These are phyloP conservation scores for Piper betle DNA, from an alignment of 164 flowering plant species.

Conservation along the genomic window DNA sequence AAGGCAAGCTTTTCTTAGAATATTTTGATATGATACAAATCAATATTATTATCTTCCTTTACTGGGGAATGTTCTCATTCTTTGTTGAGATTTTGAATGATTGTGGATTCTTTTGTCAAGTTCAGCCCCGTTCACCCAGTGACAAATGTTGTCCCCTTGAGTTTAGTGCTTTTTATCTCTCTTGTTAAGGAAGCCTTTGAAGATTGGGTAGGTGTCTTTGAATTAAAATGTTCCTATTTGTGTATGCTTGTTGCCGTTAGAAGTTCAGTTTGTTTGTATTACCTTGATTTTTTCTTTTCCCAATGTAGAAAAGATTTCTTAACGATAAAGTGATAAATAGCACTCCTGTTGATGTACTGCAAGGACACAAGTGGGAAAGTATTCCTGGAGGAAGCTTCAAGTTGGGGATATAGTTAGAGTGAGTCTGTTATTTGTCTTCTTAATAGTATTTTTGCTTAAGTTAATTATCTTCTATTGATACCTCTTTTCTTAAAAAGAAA, in stretches of 20 bases:
- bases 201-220: slow-evolving; percentile 74
- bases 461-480: too few species aligned
- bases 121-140: slow-evolving; percentile 88
- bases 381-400: slow-evolving; percentile 80
- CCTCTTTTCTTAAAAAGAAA: too few species aligned
- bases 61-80: too few species aligned
- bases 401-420: slow-evolving; percentile 92
- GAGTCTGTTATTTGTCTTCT: slow-evolving; percentile 24
- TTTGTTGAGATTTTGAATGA: not conserved
- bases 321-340: slow-evolving; percentile 80
- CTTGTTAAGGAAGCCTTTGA: slow-evolving; percentile 95
- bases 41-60: not conserved
- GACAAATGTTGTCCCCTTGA: slow-evolving; percentile 78
- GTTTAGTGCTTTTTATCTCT: slow-evolving; percentile 79
- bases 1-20: slow-evolving; percentile 36
- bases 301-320: slow-evolving; percentile 83
- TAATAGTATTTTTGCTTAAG: too few species aligned
- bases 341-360: slow-evolving; percentile 55
- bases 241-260: too few species aligned
- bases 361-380: slow-evolving; percentile 61
- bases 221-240: not conserved
- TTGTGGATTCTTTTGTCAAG: not conserved
- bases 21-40: not conserved
- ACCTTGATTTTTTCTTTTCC: too few species aligned
- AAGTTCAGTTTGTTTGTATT: too few species aligned